A percentile compares a stretch with the other conserved stretches of the same genome.
These are phyloP conservation scores for Rhodosorus marinus DNA, from an alignment of 23 red algal species.

Conservation along the genomic window DNA sequence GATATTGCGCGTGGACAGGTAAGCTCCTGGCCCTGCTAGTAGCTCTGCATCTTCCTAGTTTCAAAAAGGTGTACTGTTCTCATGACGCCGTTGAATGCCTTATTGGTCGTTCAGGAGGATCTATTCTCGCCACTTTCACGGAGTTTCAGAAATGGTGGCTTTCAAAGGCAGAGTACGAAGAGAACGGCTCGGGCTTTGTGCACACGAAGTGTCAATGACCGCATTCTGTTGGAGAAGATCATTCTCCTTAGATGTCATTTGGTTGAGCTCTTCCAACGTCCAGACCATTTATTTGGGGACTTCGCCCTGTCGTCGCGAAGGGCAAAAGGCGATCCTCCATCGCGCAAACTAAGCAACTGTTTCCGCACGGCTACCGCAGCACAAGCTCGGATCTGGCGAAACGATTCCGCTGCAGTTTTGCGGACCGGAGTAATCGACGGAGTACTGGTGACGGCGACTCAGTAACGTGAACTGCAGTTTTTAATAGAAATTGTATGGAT, in stretches of 20 bases:
- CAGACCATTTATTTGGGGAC: not conserved
- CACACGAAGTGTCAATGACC: slow-evolving; percentile 19
- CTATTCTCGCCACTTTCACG: slow-evolving; percentile 81
- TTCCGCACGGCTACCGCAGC: not conserved
- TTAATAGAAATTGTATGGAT: no score
- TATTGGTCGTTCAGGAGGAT: no score
- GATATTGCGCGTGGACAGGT: slow-evolving; percentile 80
- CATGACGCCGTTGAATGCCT: slow-evolving; percentile 1
- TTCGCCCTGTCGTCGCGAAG: not conserved
- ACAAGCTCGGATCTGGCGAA: not conserved
- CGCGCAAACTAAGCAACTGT: not conserved
- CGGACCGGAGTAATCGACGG: not conserved
- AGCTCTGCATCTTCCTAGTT: no score
- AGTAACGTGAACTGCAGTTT: no score
- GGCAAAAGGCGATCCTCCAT: not conserved
- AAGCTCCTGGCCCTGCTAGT: no score
- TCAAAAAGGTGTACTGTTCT: no score
- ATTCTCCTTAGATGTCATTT: not conserved
- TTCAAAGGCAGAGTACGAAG: slow-evolving; percentile 62
- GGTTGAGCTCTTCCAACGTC: not conserved
- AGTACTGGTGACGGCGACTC: not conserved
- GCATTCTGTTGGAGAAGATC: not conserved
- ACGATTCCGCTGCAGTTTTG: not conserved
- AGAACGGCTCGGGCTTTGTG: slow-evolving; percentile 20
- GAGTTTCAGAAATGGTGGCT: slow-evolving; percentile 97